Conservation (phyloP, 352 stramenopile species). For the Globisporangium paroecandrum region DNA sequence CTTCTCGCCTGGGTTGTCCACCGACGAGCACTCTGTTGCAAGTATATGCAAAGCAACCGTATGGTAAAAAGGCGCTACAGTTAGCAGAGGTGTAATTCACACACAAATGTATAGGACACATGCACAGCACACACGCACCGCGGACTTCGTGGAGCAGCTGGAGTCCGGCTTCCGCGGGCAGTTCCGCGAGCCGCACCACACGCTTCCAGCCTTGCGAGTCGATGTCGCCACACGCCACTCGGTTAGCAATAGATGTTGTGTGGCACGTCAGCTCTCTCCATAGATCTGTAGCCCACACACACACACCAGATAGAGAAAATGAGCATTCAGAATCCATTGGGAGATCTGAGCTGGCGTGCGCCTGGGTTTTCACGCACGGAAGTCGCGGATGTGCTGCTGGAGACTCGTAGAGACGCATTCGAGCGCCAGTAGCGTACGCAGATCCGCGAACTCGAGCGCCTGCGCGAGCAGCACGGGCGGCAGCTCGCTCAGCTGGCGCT, state of each 20-base stretch:
- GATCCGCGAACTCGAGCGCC: conserved; percentile 39
- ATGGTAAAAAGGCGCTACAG: neutral
- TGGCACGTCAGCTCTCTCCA: conserved; percentile 28
- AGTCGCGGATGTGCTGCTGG: conserved; percentile 8
- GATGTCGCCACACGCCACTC: neutral
- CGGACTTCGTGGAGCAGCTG: conserved; percentile 36
- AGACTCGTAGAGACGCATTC: conserved; percentile 20
- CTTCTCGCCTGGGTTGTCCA: conserved; percentile 48
- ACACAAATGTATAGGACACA: neutral
- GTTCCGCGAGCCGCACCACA: conserved; percentile 22
- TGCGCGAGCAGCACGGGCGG: conserved; percentile 37
- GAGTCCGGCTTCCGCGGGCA: conserved; percentile 19
- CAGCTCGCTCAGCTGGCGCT: conserved; percentile 26
- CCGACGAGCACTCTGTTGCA: conserved; percentile 37
- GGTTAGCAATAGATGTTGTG: conserved; percentile 13
- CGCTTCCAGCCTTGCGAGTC: conserved; percentile 30
- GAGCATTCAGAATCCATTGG: neutral
- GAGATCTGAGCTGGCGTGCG: neutral
- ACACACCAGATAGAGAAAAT: neutral
- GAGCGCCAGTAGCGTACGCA: conserved; percentile 30
- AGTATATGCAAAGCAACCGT: neutral
- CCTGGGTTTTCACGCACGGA: conserved; percentile 15
- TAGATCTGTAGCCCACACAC: conserved; percentile 21
- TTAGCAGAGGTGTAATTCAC: neutral
- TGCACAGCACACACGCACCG: conserved; percentile 18